phyloP scores from a whole-genome alignment of 2,329 filamentous ascomycete genomes.

The Paracoccidioides brasiliensis region DNA sequence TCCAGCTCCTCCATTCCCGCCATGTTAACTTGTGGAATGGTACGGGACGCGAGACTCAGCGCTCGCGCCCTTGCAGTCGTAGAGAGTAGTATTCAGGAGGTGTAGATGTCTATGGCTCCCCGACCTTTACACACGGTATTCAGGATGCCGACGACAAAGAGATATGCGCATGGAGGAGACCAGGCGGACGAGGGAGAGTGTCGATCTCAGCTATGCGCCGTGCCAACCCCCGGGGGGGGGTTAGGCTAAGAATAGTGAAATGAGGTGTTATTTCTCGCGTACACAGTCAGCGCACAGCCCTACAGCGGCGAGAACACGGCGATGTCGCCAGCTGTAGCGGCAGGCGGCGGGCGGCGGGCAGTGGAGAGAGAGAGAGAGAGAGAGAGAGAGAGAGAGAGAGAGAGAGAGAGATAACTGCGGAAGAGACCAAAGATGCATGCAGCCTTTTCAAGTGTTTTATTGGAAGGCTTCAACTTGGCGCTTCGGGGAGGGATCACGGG shows the following conservation, averaged over 20 bases:
- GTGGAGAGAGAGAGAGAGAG: no score
- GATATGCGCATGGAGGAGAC: background rate
- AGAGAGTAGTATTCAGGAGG: background rate
- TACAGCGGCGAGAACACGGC: background rate
- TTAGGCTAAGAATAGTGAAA: no score
- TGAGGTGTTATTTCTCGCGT: no score
- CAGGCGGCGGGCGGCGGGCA: no score
- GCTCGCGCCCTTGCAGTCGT: background rate
- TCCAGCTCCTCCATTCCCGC: conserved; percentile 93
- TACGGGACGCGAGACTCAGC: background rate
- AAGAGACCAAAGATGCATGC: no score
- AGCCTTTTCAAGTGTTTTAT: no score
- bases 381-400: no score
- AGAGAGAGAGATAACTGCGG: no score
- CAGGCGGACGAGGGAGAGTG: background rate
- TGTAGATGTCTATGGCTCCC: background rate
- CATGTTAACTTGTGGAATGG: conserved; percentile 39
- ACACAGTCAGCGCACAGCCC: background rate
- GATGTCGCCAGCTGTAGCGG: background rate
- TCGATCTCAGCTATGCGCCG: background rate
- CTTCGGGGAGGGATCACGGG: background rate
- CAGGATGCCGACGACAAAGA: background rate
- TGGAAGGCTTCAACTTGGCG: no score
- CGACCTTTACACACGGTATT: background rate
- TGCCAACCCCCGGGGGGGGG: background rate